A percentile compares a stretch with the other conserved stretches of the same genome.
Conservation (phyloP, 2,329 filamentous ascomycete species). For the Acrocalymma vagum region DNA sequence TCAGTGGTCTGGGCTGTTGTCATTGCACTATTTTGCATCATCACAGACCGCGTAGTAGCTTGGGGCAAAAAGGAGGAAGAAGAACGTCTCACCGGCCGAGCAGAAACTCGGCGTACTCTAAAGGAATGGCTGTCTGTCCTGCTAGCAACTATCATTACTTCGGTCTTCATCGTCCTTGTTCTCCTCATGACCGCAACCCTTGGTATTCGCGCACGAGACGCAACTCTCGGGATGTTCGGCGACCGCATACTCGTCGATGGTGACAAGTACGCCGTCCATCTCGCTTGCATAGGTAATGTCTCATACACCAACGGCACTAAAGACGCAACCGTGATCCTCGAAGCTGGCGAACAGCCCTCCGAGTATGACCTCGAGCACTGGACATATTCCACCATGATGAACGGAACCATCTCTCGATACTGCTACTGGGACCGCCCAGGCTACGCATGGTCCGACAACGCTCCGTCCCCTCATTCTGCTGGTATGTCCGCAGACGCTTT, state of each 20-base stretch:
- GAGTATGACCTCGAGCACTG: slow-evolving; percentile 83
- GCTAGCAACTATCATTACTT: slow-evolving; percentile 74
- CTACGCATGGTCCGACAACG: slow-evolving; percentile 87
- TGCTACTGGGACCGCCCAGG: slow-evolving; percentile 97
- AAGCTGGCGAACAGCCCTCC: slow-evolving; percentile 81
- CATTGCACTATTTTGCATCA: slow-evolving; percentile 80
- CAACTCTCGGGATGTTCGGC: slow-evolving; percentile 76
- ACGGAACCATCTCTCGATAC: slow-evolving; percentile 85
- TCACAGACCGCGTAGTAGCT: slow-evolving; percentile 81
- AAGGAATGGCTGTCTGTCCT: slow-evolving; percentile 86
- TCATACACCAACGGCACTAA: slow-evolving; percentile 64
- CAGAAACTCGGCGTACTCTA: slow-evolving; percentile 83
- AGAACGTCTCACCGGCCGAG: slow-evolving; percentile 86
- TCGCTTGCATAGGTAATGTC: slow-evolving; percentile 81
- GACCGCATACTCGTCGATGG: slow-evolving; percentile 82
- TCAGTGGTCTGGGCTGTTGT: slow-evolving; percentile 85
- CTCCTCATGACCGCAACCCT: slow-evolving; percentile 82
- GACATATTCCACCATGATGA: slow-evolving; percentile 76
- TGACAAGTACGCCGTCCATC: slow-evolving; percentile 84
- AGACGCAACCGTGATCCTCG: slow-evolving; percentile 83
- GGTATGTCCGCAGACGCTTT: slow-evolving; percentile 91
- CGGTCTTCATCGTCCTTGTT: slow-evolving; percentile 72
- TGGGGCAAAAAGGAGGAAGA: slow-evolving; percentile 96
- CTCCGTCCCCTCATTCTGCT: slow-evolving; percentile 90
- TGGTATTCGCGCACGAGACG: slow-evolving; percentile 80